Evolutionary conservation across 495 filamentous ascomycete genomes (phyloP).

Genomic region (Aspergillus haitiensis): DNA sequence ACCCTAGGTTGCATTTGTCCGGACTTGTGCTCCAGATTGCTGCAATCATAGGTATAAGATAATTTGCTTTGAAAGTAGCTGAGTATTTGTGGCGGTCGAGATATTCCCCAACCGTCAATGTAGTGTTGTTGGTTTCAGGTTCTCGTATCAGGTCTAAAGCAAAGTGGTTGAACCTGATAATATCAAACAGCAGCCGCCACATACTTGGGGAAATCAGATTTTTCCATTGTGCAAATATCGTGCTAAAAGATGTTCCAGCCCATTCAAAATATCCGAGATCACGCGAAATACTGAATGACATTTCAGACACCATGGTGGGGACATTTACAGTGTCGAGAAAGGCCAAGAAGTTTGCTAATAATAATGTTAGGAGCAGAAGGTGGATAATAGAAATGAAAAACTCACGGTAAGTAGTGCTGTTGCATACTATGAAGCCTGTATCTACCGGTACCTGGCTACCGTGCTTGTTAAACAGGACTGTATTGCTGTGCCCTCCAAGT

Average conservation of each 20-base stretch:
- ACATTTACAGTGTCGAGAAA: slow-evolving; percentile 5
- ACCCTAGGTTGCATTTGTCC: slow-evolving; percentile 8
- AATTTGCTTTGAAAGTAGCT: slow-evolving; percentile 1
- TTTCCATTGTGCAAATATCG: slow-evolving; percentile 4
- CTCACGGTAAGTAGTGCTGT: slow-evolving; percentile 12
- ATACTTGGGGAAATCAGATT: slow-evolving; percentile 6
- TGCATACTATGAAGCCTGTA: slow-evolving; percentile 14
- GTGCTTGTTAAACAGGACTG: not conserved
- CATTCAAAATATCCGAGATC: slow-evolving; percentile 9
- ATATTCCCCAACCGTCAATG: slow-evolving; percentile 10
- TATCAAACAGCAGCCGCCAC: slow-evolving; percentile 17
- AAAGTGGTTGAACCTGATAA: slow-evolving; percentile 14
- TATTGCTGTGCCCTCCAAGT: slow-evolving; percentile 15
- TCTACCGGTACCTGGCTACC: not conserved
- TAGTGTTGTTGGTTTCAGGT: not conserved
- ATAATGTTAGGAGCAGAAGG: not conserved
- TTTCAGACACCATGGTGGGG: slow-evolving; percentile 4
- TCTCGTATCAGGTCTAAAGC: slow-evolving; percentile 5
- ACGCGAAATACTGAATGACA: slow-evolving; percentile 15
- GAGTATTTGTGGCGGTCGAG: slow-evolving; percentile 8
- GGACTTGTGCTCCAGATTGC: slow-evolving; percentile 17
- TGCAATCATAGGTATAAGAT: slow-evolving; percentile 12
- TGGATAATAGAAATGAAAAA: not conserved
- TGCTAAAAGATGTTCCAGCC: slow-evolving; percentile 4
- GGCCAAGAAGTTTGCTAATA: slow-evolving; percentile 15